phyloP scores from a whole-genome alignment of 768 basidiomycete genomes.

The Tulasnella sp. region DNA sequence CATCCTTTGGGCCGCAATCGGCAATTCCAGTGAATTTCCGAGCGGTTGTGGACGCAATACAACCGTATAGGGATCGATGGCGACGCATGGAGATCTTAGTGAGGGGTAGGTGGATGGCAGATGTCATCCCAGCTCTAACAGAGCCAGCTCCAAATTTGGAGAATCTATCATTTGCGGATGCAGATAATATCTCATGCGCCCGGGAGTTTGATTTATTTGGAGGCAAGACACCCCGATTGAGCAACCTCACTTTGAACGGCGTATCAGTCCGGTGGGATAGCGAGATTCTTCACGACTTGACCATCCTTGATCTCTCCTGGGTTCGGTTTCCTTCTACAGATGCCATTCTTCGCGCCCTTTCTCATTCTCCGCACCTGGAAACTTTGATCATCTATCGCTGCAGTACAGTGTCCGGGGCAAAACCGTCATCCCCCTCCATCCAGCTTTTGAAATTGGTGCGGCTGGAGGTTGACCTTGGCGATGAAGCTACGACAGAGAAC shows the following conservation, averaged over 20 bases:
- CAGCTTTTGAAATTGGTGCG: background rate
- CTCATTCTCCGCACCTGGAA: background rate
- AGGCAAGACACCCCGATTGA: no score
- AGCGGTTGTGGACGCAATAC: background rate
- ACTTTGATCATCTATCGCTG: background rate
- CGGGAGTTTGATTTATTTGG: background rate
- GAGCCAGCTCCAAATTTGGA: background rate
- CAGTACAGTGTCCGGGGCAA: background rate
- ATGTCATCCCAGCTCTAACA: background rate
- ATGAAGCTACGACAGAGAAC: background rate
- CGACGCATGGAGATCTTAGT: background rate
- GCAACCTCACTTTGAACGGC: no score
- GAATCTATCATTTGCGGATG: background rate
- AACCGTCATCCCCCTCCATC: background rate
- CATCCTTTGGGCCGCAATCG: no score
- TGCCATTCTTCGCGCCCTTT: background rate
- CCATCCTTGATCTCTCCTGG: no score
- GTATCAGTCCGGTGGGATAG: no score
- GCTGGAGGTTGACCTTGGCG: background rate
- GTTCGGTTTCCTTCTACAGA: background rate
- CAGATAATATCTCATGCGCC: background rate
- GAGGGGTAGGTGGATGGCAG: background rate
- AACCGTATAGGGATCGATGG: background rate
- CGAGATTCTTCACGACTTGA: no score
- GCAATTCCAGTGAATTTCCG: no score